Evolutionary conservation across 2,329 filamentous ascomycete species (phyloP), one percentile per base, ranked within the genome.

Genomic region (Ophiostoma sp.): DNA sequence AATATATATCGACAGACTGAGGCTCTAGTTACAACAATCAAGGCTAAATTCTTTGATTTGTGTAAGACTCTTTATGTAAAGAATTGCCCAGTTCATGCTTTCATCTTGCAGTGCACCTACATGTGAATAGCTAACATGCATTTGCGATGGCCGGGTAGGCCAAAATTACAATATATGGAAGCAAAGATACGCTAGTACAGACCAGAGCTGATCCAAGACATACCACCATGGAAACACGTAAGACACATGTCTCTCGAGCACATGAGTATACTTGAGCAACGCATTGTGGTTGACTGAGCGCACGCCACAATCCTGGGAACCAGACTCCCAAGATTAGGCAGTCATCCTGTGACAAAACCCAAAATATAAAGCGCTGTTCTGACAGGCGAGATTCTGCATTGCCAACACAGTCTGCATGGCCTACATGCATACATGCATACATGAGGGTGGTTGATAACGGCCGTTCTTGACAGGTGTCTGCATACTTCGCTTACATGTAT

Each of bases 381-480:
- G 27, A 35, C 57, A 62, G 15, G 57, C 57, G 27, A 62, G 57
- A 11, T 6, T 62, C 57, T 62, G 57, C 57, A 62, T 33, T 35
- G 57, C 57, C 57, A 62, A 33, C 57, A 62, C 57, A 62, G 57
- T 57, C 52, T 23, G 52, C 52, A 57, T 57, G 52, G 57, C 27
- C 27, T 62, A 62, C 57, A 62, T 62, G 57, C 57, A 62, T 62
- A 62, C 57, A 31, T 48, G n/a, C 52, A 57, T 27, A 62, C 57
- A 33, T 62, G 57, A 31, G 13, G 15, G 35, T 27, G 23, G 15
- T 31, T 33, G 57, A 57, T 62, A 33, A 62, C 52, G 23, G 8
- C n/a, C n/a, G 3, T 57, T 48, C 3, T 48, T 48, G 44, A 48
- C 8, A 48, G n/a, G 4, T n/a, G 39, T 41, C 13, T 41, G 39